These are phyloP conservation scores for Tricholoma sp. DNA, from an alignment of 768 basidiomycete genomes.

Conservation along the genomic window DNA sequence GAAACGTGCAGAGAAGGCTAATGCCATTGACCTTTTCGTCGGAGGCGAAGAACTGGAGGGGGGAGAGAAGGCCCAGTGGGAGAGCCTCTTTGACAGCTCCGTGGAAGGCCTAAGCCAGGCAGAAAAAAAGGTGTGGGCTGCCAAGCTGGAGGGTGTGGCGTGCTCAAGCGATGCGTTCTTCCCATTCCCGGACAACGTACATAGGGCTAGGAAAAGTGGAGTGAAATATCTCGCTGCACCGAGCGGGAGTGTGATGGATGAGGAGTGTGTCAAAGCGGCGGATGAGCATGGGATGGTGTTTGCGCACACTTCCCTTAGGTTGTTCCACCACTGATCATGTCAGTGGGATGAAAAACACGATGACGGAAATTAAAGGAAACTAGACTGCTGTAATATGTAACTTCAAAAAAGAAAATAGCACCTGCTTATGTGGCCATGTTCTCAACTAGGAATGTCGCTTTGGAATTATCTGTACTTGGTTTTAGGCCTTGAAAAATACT, in stretches of 20 bases:
- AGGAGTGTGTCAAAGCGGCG: conserved; percentile 92
- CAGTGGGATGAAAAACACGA: background rate
- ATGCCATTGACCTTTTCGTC: conserved; percentile 96
- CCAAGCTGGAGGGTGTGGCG: conserved; percentile 74
- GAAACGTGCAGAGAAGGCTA: conserved; percentile 97
- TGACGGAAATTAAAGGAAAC: background rate
- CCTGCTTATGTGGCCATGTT: no score
- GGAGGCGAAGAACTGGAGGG: conserved; percentile 85
- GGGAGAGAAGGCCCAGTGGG: conserved; percentile 89
- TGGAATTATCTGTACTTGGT: no score
- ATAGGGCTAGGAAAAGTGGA: conserved; percentile 87
- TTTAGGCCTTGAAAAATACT: no score
- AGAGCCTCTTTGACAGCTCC: conserved; percentile 70
- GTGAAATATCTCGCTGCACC: conserved; percentile 90
- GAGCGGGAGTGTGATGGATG: conserved; percentile 95
- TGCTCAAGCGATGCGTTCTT: conserved; percentile 99
- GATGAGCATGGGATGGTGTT: conserved; percentile 92
- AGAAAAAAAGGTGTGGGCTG: conserved; percentile 74
- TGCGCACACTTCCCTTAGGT: conserved; percentile 77
- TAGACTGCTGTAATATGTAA: background rate
- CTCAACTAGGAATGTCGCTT: no score
- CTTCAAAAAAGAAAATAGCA: no score
- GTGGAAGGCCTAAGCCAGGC: conserved; percentile 59
- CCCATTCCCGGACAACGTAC: conserved; percentile 99
- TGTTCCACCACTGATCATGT: conserved; percentile 82